These are phyloP conservation scores for Skeletonema tropicum DNA, from an alignment of 108 stramenopile species.

Conservation along the genomic window DNA sequence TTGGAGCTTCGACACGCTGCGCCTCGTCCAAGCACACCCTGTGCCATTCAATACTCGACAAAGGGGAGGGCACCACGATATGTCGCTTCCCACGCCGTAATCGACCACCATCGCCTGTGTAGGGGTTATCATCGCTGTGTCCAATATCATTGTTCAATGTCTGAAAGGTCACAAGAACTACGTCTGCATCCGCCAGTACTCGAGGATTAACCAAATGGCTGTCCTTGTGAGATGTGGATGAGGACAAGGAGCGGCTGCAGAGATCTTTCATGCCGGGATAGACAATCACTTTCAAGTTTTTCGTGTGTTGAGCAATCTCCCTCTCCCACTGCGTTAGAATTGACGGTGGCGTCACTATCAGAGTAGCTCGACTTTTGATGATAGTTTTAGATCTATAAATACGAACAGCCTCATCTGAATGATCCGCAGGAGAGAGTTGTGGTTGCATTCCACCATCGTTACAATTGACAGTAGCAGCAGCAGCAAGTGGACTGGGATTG, in stretches of 20 bases:
- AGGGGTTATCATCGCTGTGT: slow-evolving; percentile 72
- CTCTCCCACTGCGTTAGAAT: slow-evolving; percentile 74
- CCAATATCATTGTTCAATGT: slow-evolving; percentile 60
- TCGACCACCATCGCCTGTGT: slow-evolving; percentile 30
- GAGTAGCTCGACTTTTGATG: slow-evolving; percentile 62
- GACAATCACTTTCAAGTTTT: slow-evolving; percentile 54
- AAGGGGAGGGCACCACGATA: slow-evolving; percentile 72
- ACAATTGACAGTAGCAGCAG: too few relatives aligned
- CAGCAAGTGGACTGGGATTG: slow-evolving; percentile 33
- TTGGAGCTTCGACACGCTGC: slow-evolving; percentile 68
- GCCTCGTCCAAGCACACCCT: slow-evolving; percentile 77
- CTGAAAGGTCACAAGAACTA: slow-evolving; percentile 68
- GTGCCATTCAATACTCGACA: slow-evolving; percentile 62
- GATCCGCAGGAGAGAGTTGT: slow-evolving; percentile 1
- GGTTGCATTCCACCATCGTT: background rate
- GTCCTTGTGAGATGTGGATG: slow-evolving; percentile 1
- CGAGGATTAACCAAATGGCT: slow-evolving; percentile 58
- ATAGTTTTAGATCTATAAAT: slow-evolving; percentile 16
- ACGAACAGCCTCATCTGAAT: slow-evolving; percentile 11
- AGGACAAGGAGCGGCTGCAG: background rate
- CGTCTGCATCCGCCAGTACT: slow-evolving; percentile 66
- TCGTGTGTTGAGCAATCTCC: slow-evolving; percentile 66
- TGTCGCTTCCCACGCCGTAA: slow-evolving; percentile 57
- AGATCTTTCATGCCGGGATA: slow-evolving; percentile 64
- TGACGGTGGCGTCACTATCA: slow-evolving; percentile 73